Evolutionary conservation across 2,329 filamentous ascomycete genomes (phyloP), one percentile per base, ranked within the genome.

Genomic region (Fusarium papillatum): DNA sequence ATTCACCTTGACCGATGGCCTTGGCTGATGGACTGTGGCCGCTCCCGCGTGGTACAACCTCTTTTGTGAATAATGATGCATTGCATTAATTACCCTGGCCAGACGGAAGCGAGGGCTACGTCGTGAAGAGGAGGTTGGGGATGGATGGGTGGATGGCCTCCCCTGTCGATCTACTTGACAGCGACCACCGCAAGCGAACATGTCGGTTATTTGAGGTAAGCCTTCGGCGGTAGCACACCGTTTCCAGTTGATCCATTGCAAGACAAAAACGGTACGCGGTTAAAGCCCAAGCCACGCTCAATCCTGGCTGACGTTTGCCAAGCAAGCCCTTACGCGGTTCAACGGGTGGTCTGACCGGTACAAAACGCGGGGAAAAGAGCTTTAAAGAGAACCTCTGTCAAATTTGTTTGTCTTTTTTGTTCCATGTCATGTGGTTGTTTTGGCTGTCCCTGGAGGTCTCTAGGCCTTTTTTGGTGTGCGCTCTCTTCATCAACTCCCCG

Each of bases 141-240:
- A 19, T 31, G 31, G 29, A 34, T 34, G 31, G 31, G 13, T 50
- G 46, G 38, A 39, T 29, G 24, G 17, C 38, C 16, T 61, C 62
- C 62, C 43, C 43, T 64, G 62, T 64, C 36, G 62, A 64, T 64
- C 62, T 46, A 10, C 17, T 31, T 39, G 31, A 64, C 46, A 31
- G 43, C 46, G 46, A 17, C 16, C 31, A 17, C 16, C 31, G 46
- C 46, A 64, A 39, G 31, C 43, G 17, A 29, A 5, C 8, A 64
- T 17, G 29, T 60, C n/a, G 34, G 55, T 19, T 39, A 39, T 36
- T 36, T 36, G 13, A 10, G 31, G 31, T 11, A 31, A 31, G 31
- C 3, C 3, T 11, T 31, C 31, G 2, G 31, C 31, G 31, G 31
- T 31, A 31, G 31, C 31, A 31, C 31, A 36, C 34, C 34, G 34